Percentiles rank a stretch among this genome's conserved stretches.
Evolutionary conservation across 305 asterid genomes (phyloP).

Genomic region (Euphrasia arctica): DNA sequence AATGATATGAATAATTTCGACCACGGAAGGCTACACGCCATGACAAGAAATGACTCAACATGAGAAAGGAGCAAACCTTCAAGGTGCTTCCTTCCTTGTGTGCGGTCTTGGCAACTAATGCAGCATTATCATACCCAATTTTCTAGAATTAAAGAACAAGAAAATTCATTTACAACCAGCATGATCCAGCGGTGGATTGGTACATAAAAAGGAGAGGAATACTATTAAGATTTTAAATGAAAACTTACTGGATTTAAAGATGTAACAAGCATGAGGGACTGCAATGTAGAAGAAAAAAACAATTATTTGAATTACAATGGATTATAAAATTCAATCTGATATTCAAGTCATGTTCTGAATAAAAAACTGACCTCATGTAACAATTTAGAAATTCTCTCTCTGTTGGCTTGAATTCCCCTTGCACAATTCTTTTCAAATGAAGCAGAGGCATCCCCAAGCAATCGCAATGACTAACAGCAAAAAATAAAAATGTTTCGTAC

Average conservation of each 20-base stretch:
- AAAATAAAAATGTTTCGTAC: constrained; percentile 14
- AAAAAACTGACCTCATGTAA: constrained; percentile 70
- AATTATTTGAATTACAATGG: constrained; percentile 15
- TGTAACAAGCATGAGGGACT: constrained; percentile 98
- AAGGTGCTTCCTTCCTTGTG: constrained; percentile 90
- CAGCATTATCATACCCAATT: constrained; percentile 93
- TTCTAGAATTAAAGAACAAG: constrained; percentile 47
- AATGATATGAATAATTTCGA: neutral
- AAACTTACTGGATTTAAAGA: constrained; percentile 84
- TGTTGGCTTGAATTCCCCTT: constrained; percentile 85
- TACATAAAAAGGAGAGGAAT: neutral
- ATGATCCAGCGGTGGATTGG: neutral
- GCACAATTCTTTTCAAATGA: constrained; percentile 96
- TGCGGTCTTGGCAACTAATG: constrained; percentile 93
- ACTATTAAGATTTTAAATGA: neutral
- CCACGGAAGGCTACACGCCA: neutral
- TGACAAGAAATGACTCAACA: neutral
- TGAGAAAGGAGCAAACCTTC: constrained; percentile 47
- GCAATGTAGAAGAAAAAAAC: constrained; percentile 34
- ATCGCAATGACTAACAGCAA: constrained; percentile 62
- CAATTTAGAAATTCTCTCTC: constrained; percentile 74
- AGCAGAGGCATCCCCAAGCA: constrained; percentile 91
- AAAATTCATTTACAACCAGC: neutral
- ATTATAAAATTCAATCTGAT: constrained; percentile 17
- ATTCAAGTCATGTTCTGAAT: constrained; percentile 14